Base-by-base conservation (phyloP, 1,139 yeast genomes). In the Torulaspora pretoriensis region DNA sequence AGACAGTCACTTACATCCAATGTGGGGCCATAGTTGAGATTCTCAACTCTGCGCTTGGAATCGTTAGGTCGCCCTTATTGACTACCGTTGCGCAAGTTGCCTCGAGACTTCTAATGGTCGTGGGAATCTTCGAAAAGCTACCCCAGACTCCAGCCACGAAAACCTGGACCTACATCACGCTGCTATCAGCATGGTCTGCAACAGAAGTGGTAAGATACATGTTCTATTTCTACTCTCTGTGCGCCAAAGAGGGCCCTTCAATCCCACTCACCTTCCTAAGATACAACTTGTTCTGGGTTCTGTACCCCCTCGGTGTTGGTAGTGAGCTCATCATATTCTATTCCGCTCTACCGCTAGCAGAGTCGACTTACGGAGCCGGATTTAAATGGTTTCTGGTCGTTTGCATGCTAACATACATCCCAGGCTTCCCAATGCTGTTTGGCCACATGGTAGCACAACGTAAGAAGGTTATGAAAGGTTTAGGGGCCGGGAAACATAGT, bases 361-460 rank as follows among this genome's bases (percentile, higher is more conserved):
- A 71, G 33, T 53, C 55, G 10, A 69, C 63, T 14, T 71, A 73
- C 48, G 84, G 87, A 25, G 64, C 67, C 0, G 68, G 73, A 67
- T 80, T 77, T 65, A 74, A 79, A 38, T 73, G 74, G 61, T 61
- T 77, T 45, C 72, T 89, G 56, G 72, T 78, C 50, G 73, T 67
- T 2, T 71, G 78, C 42, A 72, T 92, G 68, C 65, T 78, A 33
- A 73, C 83, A 14, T 92, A 90, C 63, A 72, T 83, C 38, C 97
- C 97, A 5, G 96, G 97, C 0, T 80, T 90, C 63, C 89, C 87
- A 64, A 77, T 83, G 60, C 74, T 92, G 61, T 92, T 80, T 69
- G 74, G 85, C 13, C 92, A 94, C 64, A 92, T 92, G 96, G 74
- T 92, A 60, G 79, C 75, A 56, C 97, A 92, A 69, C 81, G 97